Conservation (phyloP, 768 basidiomycete species). For the Phaeotremella skinneri region DNA sequence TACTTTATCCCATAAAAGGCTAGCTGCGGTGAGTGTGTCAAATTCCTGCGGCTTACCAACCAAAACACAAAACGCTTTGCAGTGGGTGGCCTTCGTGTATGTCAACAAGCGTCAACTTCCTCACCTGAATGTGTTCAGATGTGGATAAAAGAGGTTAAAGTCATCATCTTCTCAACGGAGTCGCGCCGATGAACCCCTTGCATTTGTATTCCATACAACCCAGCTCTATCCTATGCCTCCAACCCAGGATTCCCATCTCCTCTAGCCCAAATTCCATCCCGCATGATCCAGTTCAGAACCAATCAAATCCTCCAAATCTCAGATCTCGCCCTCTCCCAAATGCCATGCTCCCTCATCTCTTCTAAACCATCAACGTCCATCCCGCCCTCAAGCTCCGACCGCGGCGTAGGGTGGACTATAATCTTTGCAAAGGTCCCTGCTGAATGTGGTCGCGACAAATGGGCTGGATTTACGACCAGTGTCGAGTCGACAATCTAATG, state of each 20-base stretch:
- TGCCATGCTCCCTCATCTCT: slow-evolving; percentile 45
- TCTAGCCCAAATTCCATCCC: neutral
- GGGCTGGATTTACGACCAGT: slow-evolving; percentile 80
- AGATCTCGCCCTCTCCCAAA: slow-evolving; percentile 53
- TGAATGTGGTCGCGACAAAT: slow-evolving; percentile 54
- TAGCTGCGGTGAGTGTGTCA: too few relatives aligned
- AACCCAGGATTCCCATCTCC: neutral
- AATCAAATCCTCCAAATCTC: slow-evolving; percentile 53
- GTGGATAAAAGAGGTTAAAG: too few relatives aligned
- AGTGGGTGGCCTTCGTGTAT: too few relatives aligned
- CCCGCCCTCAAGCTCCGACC: slow-evolving; percentile 34
- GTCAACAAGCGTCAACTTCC: too few relatives aligned
- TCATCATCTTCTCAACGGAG: too few relatives aligned
- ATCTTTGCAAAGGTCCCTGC: slow-evolving; percentile 54
- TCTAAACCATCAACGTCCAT: slow-evolving; percentile 29
- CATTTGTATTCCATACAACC: too few relatives aligned
- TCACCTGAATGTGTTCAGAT: too few relatives aligned
- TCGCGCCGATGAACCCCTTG: too few relatives aligned
- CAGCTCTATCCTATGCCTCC: neutral
- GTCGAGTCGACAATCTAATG: slow-evolving; percentile 72
- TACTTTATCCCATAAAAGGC: too few relatives aligned
- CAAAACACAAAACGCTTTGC: too few relatives aligned
- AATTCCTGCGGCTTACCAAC: too few relatives aligned
- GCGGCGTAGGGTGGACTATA: slow-evolving; percentile 50
- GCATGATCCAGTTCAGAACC: too few relatives aligned